Evolutionary conservation across 2,329 filamentous ascomycete genomes (phyloP), one percentile per base, ranked within the genome.

Genomic region (Polychaeton citri): DNA sequence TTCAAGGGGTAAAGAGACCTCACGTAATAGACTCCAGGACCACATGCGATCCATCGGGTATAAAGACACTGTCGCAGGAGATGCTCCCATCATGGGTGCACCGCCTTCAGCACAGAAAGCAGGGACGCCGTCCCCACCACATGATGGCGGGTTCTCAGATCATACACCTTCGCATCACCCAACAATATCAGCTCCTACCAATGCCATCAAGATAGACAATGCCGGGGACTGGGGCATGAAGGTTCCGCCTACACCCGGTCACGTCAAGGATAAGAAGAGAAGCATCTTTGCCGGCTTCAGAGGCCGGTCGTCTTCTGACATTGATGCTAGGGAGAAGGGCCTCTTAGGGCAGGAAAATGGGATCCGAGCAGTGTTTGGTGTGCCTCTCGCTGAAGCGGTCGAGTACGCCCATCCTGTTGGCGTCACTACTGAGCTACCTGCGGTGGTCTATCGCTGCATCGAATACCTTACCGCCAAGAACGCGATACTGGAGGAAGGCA

Each of bases 371-470:
- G 82, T 85, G 3, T 98, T 98, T 55, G 90, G 90, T 2, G 80
- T 83, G 20, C 75, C 84, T 4, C 64, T 98, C 35, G 76, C 76
- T 6, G 88, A 96, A 51, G 90, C 90, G 18, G 87, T 94, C 6
- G 76, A 82, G 40, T 82, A 74, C 53, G 87, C 82, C 48, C 70
- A 76, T 9, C 87, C 86, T 0, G 60, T 66, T 9, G 82, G 85
- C 38, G 68, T 83, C 31, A 73, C 76, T 41, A 76, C 85, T 5
- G 78, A 81, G 19, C 65, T 98, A 19, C 90, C 90, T 1, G 83
- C 88, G 5, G 90, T 98, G 2, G 84, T 96, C 6, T 98, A 92
- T 61, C 79, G 90, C 38, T 95, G 86, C 54, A 82, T 98, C 42
- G 84, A 96, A 57, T 98, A 94, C 57, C 70, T 98, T 13, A 80